Base-by-base conservation (phyloP, 2,329 filamentous ascomycete genomes). In the Grosmannia clavigera region DNA sequence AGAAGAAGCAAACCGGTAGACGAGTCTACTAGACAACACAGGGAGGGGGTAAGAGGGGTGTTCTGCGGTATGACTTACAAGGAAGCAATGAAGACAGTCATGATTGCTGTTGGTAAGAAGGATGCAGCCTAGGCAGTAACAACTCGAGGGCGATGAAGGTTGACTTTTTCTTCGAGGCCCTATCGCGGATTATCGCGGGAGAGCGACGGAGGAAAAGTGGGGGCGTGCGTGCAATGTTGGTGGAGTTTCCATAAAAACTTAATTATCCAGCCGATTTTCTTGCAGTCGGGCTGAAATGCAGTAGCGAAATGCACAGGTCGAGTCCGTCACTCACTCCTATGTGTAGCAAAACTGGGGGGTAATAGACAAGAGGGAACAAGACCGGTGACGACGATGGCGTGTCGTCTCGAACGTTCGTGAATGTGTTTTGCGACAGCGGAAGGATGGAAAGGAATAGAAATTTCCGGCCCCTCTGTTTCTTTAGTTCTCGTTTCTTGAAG, bases 61-160 rank as follows among this genome's bases (percentile, higher is more conserved):
- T 40, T 19, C 25, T 19, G 5, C 29, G 60, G 48, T n/a, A 58
- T 57, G 12, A 68, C 68, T 68, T 65, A 72, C 69, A 70, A 64
- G n/a, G 75, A 77, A 62, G 74, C 77, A 62, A 81, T 72, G 63
- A 80, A 80, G 65, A 79, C 73, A 3, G 59, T 60, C 59, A 60
- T 60, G 0, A 4, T 60, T 54, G 12, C 22, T 4, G 54, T 25
- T 51, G 31, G 43, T 19, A 19, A 11, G 7, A n/a, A 10, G 29
- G 16, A 52, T 19, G 27, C 14, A 7, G 43, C 25, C 46, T 43
- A 19, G n/a, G 16, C 35, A 35, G 27, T n/a, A n/a, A 43, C 31
- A 4, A 31, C 5, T 35, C 52, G 52, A 29, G 35, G 40, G 25
- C 33, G 33, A 38, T n/a, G 53, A 55, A 1, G 19, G 35, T 56